A percentile compares a stretch with the other conserved stretches of the same genome.
These are phyloP conservation scores for Cyclotella cryptica DNA, from an alignment of 108 stramenopile species.

Conservation along the genomic window DNA sequence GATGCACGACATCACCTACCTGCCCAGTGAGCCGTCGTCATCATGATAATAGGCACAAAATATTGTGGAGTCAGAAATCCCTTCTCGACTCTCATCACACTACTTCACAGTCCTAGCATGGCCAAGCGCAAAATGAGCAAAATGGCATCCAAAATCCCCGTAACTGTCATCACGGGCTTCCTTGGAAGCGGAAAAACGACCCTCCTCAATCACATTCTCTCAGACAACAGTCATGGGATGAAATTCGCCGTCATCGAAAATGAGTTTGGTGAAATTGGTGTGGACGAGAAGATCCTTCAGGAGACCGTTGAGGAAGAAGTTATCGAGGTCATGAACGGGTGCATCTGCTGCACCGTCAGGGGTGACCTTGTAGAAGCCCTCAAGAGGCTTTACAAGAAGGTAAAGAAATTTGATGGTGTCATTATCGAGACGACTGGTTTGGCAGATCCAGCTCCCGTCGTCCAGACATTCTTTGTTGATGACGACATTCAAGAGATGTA, in stretches of 20 bases:
- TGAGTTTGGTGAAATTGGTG: conserved; percentile 95
- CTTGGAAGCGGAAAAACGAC: conserved; percentile 88
- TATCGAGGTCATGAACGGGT: conserved; percentile 87
- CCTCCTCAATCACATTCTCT: conserved; percentile 89
- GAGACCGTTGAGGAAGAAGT: conserved; percentile 78
- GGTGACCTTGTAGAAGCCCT: conserved; percentile 86
- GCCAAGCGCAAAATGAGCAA: conserved; percentile 12
- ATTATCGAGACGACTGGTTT: conserved; percentile 98
- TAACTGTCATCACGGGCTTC: conserved; percentile 95
- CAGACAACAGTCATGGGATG: conserved; percentile 84
- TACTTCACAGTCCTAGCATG: background rate
- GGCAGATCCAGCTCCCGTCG: conserved; percentile 95
- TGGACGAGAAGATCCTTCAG: conserved; percentile 86
- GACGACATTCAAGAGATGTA: conserved; percentile 78
- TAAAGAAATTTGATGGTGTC: conserved; percentile 87
- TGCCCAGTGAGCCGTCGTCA: background rate
- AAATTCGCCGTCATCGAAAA: conserved; percentile 93
- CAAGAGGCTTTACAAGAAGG: conserved; percentile 73
- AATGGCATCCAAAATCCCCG: conserved; percentile 56
- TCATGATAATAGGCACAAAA: conserved; percentile 12
- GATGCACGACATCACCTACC: background rate
- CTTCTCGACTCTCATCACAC: background rate
- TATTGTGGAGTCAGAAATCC: background rate
- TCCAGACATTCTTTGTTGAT: conserved; percentile 96
- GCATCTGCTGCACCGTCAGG: conserved; percentile 91